Evolutionary conservation across 2,329 filamentous ascomycete genomes (phyloP).

Genomic region (Colletotrichum echinochloae): DNA sequence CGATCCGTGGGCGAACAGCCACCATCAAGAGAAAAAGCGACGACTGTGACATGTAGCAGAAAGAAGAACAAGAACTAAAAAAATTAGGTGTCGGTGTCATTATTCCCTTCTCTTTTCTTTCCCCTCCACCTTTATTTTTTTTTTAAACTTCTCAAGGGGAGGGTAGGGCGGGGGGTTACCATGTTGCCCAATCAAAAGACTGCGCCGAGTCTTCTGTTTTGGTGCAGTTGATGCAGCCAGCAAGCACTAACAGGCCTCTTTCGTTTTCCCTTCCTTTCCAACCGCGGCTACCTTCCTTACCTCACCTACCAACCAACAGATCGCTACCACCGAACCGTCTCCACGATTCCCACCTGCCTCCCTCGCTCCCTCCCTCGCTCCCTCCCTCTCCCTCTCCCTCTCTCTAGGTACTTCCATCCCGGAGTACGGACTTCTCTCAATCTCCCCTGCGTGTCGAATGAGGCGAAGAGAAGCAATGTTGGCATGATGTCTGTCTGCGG

Average conservation of each 20-base stretch:
- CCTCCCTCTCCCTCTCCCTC: too few relatives aligned
- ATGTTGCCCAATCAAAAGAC: neutral
- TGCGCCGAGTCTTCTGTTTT: neutral
- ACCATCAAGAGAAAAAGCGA: too few relatives aligned
- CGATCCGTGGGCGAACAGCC: neutral
- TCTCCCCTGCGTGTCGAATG: neutral
- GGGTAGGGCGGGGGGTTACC: neutral
- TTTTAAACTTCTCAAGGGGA: neutral
- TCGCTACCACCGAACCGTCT: neutral
- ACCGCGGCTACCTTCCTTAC: neutral
- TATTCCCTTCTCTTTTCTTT: too few relatives aligned
- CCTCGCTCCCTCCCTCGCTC: too few relatives aligned
- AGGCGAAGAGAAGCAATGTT: neutral
- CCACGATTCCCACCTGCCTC: conserved; percentile 5
- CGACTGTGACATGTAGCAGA: neutral
- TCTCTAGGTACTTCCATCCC: neutral
- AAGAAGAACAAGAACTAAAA: neutral
- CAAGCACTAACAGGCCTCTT: neutral
- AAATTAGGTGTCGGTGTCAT: neutral
- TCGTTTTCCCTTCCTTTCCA: neutral
- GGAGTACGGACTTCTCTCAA: neutral
- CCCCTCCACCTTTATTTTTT: too few relatives aligned
- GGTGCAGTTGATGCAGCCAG: neutral
- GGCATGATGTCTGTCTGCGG: neutral
- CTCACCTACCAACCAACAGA: too few relatives aligned